Evolutionary conservation across 2,329 filamentous ascomycete species (phyloP), one percentile per base, ranked within the genome.

Genomic region (Polychaeton citri): DNA sequence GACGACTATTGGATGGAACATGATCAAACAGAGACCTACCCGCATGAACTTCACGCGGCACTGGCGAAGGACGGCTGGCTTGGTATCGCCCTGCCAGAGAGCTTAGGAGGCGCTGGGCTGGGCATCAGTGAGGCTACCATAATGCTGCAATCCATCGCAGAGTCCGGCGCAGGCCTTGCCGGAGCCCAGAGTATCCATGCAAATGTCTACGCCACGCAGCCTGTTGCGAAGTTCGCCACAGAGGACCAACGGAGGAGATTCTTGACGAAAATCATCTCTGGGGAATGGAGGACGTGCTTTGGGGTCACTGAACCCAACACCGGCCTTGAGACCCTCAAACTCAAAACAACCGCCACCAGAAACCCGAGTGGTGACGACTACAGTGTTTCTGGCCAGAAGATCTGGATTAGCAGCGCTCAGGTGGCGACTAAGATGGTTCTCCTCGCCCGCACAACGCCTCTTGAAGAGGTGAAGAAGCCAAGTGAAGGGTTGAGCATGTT

Each of bases 331-430:
- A 92, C 83, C 0, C 62, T 87, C 8, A 72, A 76, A 30, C 62
- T 92, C 3, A 68, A 66, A 26, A 88, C 82, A 0, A 59, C 62
- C 5, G 83, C 83, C 0, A 68, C 57, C 19, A 71, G 68, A 44
- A 71, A 74, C 15, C 72, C 71, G 0, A 63, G 70, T 10, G 72
- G 71, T 1, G 60, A 68, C 8, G 68, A 64, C 3, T 92, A 87
- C 53, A 64, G 61, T 1, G 68, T 92, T 8, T 73, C 73, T 0
- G 83, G 84, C 0, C 81, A 88, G 53, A 92, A 92, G 61, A 87
- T 88, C 37, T 92, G 84, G 84, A 92, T 90, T 37, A 83, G 82
- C 0, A 87, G 76, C 36, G 84, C 84, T 0, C 82, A 92, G 53
- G 79, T 88, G 1, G 83, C 84, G 0, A 69, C 70, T 3, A 83